Percentiles rank a stretch among this genome's conserved stretches.
phyloP scores from a whole-genome alignment of 805 yeast species.

The Grigorovia yakushimaensis region DNA sequence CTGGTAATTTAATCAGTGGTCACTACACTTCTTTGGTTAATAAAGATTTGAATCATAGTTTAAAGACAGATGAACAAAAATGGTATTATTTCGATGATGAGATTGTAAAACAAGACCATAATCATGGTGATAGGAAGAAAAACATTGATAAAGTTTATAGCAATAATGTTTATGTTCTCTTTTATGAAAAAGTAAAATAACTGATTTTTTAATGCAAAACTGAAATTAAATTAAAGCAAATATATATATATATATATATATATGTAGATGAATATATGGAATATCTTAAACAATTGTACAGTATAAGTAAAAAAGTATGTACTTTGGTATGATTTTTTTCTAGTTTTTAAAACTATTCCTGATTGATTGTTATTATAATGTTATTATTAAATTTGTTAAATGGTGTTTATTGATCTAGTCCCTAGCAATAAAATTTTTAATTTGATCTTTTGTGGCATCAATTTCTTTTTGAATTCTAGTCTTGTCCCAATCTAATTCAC shows the following conservation, averaged over 20 bases:
- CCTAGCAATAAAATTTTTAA: conserved; percentile 40
- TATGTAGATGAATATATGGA: too few species aligned
- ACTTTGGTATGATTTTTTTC: too few species aligned
- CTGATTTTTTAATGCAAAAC: not conserved
- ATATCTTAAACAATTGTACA: too few species aligned
- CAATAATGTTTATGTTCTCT: conserved; percentile 58
- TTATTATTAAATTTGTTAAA: too few species aligned
- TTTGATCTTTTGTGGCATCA: conserved; percentile 43
- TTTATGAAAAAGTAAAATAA: conserved; percentile 40
- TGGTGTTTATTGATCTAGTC: too few species aligned
- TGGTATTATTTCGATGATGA: conserved; percentile 80
- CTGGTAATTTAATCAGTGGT: conserved; percentile 61
- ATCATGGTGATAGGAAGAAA: conserved; percentile 39
- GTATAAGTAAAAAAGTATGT: too few species aligned
- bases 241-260: not conserved
- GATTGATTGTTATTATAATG: too few species aligned
- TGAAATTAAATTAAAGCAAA: not conserved
- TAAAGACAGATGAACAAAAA: conserved; percentile 30
- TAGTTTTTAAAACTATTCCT: too few species aligned
- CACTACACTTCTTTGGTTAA: conserved; percentile 66
- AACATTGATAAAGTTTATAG: conserved; percentile 35
- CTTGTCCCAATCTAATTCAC: conserved; percentile 64
- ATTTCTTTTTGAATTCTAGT: conserved; percentile 45
- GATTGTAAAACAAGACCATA: conserved; percentile 34
- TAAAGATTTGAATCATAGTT: conserved; percentile 32